Conservation (phyloP, 345 rosid genomes). For the Euphorbia pulcherrima region DNA sequence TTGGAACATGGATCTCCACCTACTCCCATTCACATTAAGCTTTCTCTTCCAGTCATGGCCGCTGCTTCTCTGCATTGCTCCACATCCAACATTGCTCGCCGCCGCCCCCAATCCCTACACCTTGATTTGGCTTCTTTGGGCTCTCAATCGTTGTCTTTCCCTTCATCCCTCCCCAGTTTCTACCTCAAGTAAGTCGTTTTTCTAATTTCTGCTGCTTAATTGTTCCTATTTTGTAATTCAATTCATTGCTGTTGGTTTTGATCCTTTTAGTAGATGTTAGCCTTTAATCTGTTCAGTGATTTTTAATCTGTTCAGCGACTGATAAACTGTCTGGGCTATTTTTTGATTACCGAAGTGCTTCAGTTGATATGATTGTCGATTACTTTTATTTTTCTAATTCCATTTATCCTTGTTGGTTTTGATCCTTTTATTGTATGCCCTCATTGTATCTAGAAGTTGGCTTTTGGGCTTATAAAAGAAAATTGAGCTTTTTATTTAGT, state of each 20-base stretch:
- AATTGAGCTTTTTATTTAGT: neutral
- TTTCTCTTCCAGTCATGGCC: slow-evolving; percentile 22
- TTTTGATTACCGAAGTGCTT: no score
- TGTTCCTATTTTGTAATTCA: neutral
- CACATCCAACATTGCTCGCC: no score
- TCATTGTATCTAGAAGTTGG: neutral
- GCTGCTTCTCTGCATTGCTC: slow-evolving; percentile 18
- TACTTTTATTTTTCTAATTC: neutral
- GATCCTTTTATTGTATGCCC: neutral
- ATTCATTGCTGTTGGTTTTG: neutral
- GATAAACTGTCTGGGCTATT: no score
- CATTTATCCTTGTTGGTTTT: neutral
- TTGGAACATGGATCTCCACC: neutral
- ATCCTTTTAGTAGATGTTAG: neutral
- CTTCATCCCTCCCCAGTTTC: slow-evolving; percentile 13
- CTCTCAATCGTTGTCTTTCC: slow-evolving; percentile 37
- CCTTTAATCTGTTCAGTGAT: no score
- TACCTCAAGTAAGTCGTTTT: slow-evolving; percentile 24
- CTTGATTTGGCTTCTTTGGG: neutral
- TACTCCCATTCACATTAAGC: neutral
- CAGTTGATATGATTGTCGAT: no score
- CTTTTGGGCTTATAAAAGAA: neutral
- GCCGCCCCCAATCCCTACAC: no score
- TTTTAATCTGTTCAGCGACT: no score
- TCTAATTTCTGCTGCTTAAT: neutral